phyloP scores from a whole-genome alignment of 2,329 filamentous ascomycete genomes.

The Ascochyta lentis region DNA sequence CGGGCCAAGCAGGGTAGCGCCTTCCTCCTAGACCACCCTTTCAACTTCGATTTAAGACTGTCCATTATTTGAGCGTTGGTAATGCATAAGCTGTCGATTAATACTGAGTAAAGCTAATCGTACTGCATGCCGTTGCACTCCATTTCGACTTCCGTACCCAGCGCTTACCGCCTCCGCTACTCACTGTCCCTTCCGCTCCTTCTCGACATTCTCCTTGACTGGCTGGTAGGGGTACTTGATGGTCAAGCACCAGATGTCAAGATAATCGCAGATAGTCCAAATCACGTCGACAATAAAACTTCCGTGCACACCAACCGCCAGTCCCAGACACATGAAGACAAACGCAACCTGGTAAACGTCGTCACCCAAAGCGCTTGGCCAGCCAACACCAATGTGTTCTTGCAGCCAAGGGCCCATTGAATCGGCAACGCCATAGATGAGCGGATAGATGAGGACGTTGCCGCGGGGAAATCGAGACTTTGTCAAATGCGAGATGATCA shows the following conservation, averaged over 20 bases:
- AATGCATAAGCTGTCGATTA: not conserved
- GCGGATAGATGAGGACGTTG: constrained; percentile 81
- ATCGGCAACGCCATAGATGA: constrained; percentile 80
- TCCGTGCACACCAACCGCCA: constrained; percentile 89
- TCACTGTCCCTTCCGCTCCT: constrained; percentile 36
- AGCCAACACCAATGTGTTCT: constrained; percentile 55
- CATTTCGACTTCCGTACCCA: no score
- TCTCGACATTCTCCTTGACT: constrained; percentile 38
- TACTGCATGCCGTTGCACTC: not conserved
- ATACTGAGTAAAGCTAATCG: not conserved
- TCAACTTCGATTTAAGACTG: not conserved
- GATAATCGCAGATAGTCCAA: constrained; percentile 94
- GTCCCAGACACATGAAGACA: constrained; percentile 85
- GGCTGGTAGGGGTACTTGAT: constrained; percentile 81
- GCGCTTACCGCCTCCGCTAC: not conserved
- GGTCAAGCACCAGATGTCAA: constrained; percentile 97
- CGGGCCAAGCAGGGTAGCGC: not conserved
- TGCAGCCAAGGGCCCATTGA: constrained; percentile 74
- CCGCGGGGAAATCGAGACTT: constrained; percentile 87
- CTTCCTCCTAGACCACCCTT: not conserved
- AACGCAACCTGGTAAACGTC: constrained; percentile 90
- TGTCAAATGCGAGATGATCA: constrained; percentile 93
- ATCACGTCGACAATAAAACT: constrained; percentile 98
- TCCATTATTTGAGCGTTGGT: not conserved
- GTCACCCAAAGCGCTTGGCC: constrained; percentile 54